Conservation (phyloP, 2,329 filamentous ascomycete species). For the Gnomoniopsis sp. region DNA sequence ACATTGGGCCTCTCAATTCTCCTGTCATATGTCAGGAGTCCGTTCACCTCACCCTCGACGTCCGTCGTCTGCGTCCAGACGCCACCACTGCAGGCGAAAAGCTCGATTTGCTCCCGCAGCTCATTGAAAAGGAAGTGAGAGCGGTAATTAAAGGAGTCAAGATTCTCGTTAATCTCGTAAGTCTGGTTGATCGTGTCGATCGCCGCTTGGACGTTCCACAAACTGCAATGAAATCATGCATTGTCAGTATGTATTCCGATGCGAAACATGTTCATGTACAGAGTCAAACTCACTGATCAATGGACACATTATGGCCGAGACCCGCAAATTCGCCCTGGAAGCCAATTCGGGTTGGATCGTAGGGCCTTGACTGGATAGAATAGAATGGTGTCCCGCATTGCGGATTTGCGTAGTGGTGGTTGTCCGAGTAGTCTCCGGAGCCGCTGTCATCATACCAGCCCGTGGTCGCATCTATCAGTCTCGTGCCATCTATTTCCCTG, state of each 20-base stretch:
- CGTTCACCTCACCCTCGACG: slow-evolving; percentile 72
- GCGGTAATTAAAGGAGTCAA: slow-evolving; percentile 65
- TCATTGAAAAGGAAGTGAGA: slow-evolving; percentile 58
- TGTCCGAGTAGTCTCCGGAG: slow-evolving; percentile 65
- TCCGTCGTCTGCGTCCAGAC: slow-evolving; percentile 74
- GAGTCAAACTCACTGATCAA: slow-evolving; percentile 48
- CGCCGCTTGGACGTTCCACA: slow-evolving; percentile 61
- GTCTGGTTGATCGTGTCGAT: slow-evolving; percentile 62
- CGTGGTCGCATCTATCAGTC: slow-evolving; percentile 59
- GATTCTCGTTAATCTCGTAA: slow-evolving; percentile 60
- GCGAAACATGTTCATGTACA: not conserved
- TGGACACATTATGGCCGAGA: slow-evolving; percentile 61
- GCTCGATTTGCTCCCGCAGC: slow-evolving; percentile 57
- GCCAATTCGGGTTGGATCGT: slow-evolving; percentile 57
- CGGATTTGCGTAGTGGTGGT: slow-evolving; percentile 69
- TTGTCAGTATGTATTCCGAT: not conserved
- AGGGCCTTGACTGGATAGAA: slow-evolving; percentile 52
- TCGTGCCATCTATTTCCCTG: slow-evolving; percentile 56
- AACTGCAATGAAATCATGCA: slow-evolving; percentile 32
- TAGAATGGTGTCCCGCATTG: slow-evolving; percentile 70
- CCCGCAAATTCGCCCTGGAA: slow-evolving; percentile 72
- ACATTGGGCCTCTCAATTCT: slow-evolving; percentile 54
- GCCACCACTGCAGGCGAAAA: slow-evolving; percentile 62
- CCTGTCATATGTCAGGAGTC: slow-evolving; percentile 66
- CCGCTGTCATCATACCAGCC: slow-evolving; percentile 66